Evolutionary conservation across 345 rosid genomes (phyloP), one percentile per base, ranked within the genome.

Genomic region (Eucalyptus pumila): DNA sequence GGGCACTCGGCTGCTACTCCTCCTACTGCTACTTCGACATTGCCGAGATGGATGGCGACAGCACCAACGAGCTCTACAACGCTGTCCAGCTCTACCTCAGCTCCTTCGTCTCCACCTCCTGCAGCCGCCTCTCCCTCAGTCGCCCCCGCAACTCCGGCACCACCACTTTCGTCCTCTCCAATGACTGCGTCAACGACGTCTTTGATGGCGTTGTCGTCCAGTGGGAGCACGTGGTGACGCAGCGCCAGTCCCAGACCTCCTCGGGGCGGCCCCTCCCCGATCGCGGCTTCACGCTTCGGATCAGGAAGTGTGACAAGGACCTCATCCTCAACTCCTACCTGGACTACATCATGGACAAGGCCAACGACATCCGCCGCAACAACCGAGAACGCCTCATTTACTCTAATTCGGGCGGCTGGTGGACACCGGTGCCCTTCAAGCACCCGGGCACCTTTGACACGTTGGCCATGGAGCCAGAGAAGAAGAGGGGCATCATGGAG

Each of bases 381-480:
- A 96, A 95, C 87, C 96, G 93, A 86, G 99, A 97, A 21, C 85
- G 99, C 88, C 90, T 96, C 34, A 89, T 97, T 86, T 97, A 96
- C 83, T 96, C 99, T 1, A 97, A 97, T 56, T 95, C 99, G 0
- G 89, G 97, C 69, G 99, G 99, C 9, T 99, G 98, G 52, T 97
- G 99, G 99, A 99, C 94, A 37, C 96, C 99, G 3, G 99, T 97
- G 5, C 95, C 99, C 3, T 97, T 97, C 80, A 97, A 97, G 93
- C 99, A 97, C 88, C 99, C 99, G 0, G 95, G 99, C 89, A 97
- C 99, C 30, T 97, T 97, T 49, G 98, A 96, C 9, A 97, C 99
- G 32, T 83, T 97, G 37, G 99, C 99, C 2, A 96, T 97, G 97
- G 97, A 96, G 88, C 99, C 99, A 9, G 89, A 67, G 5, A 93